Base-by-base conservation (phyloP, 2,329 filamentous ascomycete species). In the Bipolaris gigantea region DNA sequence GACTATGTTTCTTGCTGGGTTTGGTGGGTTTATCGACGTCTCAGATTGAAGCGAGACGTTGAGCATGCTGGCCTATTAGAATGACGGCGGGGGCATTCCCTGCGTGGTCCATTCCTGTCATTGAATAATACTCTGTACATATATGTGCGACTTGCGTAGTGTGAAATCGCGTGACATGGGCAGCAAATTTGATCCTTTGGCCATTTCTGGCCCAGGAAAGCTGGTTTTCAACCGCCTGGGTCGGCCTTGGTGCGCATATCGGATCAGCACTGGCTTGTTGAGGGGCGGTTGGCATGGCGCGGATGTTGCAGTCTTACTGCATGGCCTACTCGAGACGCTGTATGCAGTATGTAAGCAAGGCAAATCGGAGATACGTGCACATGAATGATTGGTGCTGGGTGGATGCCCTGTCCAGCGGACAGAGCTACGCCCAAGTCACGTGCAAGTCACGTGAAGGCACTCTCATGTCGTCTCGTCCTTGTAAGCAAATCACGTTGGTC, bases 1-100 rank as follows among this genome's bases (percentile, higher is more conserved):
- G 30, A 62, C 61, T 55, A 50, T 33, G 43, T 43, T 60, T 59
- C 58, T 36, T 35, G 27, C 55, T 60, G 53, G 9, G 16, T 52
- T 30, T 35, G n/a, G 32, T 33, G 48, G 33, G 30, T 16, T 40
- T 18, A 39, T 34, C 34, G 41, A 44, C 50, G 39, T 53, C 16
- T 49, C n/a, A 18, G 30, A 44, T 50, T 23, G 47, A 38, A 40
- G n/a, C 19, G 36, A 21, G 15, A 16, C 15, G 38, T n/a, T 21
- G 36, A 34, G 30, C n/a, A 8, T 4, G 13, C 34, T 19, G 15
- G 21, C 27, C 19, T 46, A 34, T 23, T 9, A 23, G 43, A 16
- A 19, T 34, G 21, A 33, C 23, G 32, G 43, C 7, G 21, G 38
- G 38, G 21, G 19, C 19, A 9, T 25, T 27, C 8, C 9, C 27